phyloP scores from a whole-genome alignment of 1,139 yeast species.

The Meyerozyma athensensis region DNA sequence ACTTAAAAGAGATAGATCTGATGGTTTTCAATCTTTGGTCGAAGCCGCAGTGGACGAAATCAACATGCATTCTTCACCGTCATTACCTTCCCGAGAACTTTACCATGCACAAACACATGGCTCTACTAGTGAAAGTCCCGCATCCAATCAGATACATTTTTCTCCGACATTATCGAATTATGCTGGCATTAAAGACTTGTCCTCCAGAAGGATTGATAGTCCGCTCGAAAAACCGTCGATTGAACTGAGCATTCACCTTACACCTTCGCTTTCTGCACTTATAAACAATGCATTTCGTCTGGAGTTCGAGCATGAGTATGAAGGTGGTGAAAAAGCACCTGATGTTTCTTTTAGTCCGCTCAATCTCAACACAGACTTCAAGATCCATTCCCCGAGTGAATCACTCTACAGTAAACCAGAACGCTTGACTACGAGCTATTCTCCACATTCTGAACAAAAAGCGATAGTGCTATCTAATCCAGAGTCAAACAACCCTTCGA shows the following conservation, averaged over 20 bases:
- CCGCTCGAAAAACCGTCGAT: conserved; percentile 4
- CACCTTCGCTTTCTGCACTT: conserved; percentile 44
- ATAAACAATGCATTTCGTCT: conserved; percentile 35
- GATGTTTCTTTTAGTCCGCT: conserved; percentile 33
- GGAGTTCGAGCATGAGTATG: background rate
- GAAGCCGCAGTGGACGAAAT: conserved; percentile 21
- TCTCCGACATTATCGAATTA: conserved; percentile 21
- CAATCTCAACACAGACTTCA: conserved; percentile 13
- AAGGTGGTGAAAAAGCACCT: conserved; percentile 5
- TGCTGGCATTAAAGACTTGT: conserved; percentile 1
- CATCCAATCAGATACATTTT: conserved; percentile 9
- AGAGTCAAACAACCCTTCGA: background rate
- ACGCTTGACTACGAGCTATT: background rate
- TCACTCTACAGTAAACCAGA: background rate
- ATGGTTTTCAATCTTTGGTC: conserved; percentile 17
- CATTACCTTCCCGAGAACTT: conserved; percentile 2
- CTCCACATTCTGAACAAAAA: background rate
- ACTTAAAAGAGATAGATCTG: background rate
- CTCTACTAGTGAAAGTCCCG: conserved; percentile 6
- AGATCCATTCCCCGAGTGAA: background rate
- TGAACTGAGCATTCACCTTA: conserved; percentile 17
- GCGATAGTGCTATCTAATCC: background rate
- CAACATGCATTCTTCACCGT: conserved; percentile 12
- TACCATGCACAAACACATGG: conserved; percentile 4
- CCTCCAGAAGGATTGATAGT: background rate